Percentiles rank a stretch among this genome's conserved stretches.
Evolutionary conservation across 805 yeast species (phyloP).

Genomic region (Ogataea henricii): DNA sequence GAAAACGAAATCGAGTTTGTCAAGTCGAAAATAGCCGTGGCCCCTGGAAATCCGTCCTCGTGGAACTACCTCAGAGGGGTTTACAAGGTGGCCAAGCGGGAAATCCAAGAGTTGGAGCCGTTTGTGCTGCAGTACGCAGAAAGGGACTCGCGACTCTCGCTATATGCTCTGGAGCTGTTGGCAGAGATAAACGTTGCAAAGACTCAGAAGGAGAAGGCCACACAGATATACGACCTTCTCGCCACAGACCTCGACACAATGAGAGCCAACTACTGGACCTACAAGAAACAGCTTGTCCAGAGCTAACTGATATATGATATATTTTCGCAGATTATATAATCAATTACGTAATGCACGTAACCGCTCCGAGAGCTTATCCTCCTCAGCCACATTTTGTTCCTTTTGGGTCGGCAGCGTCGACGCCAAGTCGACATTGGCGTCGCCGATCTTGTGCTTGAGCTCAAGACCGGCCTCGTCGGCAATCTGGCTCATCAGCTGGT

Average conservation of each 20-base stretch:
- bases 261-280: conserved; percentile 35
- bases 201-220: conserved; percentile 37
- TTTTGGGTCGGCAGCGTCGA: conserved; percentile 36
- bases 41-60: conserved; percentile 81
- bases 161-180: conserved; percentile 65
- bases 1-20: conserved; percentile 57
- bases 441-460: conserved; percentile 75
- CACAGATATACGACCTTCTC: conserved; percentile 51
- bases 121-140: conserved; percentile 49
- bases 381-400: conserved; percentile 64
- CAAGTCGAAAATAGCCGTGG: conserved; percentile 47
- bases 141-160: conserved; percentile 38
- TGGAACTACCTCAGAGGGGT: conserved; percentile 84
- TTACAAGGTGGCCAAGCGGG: conserved; percentile 32
- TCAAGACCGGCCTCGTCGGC: conserved; percentile 98
- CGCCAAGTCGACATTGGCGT: conserved; percentile 55
- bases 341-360: conserved; percentile 75
- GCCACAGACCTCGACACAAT: conserved; percentile 38
- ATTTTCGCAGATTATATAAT: neutral
- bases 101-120: conserved; percentile 41
- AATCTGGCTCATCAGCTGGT: conserved; percentile 82
- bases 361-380: conserved; percentile 85
- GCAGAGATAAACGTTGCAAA: conserved; percentile 49
- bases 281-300: conserved; percentile 11
- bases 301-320: neutral